Conservation (phyloP, 1,284 basidiomycete species). For the Rhodotorula glutinis region DNA sequence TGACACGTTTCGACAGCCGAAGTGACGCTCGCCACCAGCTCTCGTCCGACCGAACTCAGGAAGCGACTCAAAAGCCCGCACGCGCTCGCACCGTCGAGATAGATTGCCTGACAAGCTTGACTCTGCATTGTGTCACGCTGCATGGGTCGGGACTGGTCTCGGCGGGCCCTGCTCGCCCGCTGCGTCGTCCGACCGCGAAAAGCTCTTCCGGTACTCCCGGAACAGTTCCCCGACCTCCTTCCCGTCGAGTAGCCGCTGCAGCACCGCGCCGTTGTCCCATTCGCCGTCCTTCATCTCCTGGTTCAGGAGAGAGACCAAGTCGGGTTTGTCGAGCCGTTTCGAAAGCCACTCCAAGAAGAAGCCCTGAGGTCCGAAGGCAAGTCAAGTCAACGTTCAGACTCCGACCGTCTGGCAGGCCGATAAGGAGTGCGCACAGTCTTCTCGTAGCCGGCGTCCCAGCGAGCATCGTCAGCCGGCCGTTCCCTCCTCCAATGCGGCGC, state of each 20-base stretch:
- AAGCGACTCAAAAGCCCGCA: no score
- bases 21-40: no score
- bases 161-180: not conserved
- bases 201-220: conserved; percentile 18
- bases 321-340: not conserved
- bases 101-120: no score
- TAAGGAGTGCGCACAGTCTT: conserved; percentile 13
- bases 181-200: not conserved
- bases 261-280: conserved; percentile 25
- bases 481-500: conserved; percentile 37
- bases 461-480: conserved; percentile 1
- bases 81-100: no score
- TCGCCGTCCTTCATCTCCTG: not conserved
- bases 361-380: conserved; percentile 3
- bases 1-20: no score
- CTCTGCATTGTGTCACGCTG: not conserved
- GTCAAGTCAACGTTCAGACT: no score
- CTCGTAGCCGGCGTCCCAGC: conserved; percentile 37
- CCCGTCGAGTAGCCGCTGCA: conserved; percentile 14
- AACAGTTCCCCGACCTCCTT: conserved; percentile 24
- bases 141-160: conserved; percentile 28
- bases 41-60: no score
- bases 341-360: conserved; percentile 35
- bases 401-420: no score
- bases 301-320: conserved; percentile 36